Evolutionary conservation across 2,329 filamentous ascomycete genomes (phyloP).

Genomic region (Xylaria polymorpha): DNA sequence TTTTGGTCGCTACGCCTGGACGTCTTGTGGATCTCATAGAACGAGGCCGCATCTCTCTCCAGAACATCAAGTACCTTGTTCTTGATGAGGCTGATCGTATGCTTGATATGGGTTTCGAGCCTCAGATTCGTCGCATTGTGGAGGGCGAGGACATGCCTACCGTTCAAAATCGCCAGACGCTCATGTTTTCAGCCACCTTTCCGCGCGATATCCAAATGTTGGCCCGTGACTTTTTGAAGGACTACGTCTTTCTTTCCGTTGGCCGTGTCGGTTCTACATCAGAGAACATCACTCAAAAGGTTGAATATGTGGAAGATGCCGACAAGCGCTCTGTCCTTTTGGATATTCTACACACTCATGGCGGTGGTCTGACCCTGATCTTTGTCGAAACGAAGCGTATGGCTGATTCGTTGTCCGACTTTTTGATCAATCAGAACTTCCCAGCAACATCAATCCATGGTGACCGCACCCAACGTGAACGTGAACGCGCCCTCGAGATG

Average conservation of each 20-base stretch:
- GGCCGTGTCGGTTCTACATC: slow-evolving; percentile 98
- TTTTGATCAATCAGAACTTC: slow-evolving; percentile 98
- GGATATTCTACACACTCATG: slow-evolving; percentile 96
- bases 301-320: slow-evolving; percentile 95
- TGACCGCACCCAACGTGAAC: slow-evolving; percentile 97
- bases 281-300: slow-evolving; percentile 99
- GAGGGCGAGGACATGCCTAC: slow-evolving; percentile 97
- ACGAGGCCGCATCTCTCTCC: slow-evolving; percentile 95
- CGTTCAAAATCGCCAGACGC: slow-evolving; percentile 87
- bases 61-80: slow-evolving; percentile 99
- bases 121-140: slow-evolving; percentile 98
- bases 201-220: slow-evolving; percentile 99
- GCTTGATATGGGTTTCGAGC: slow-evolving; percentile 99
- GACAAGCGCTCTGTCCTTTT: slow-evolving; percentile 98
- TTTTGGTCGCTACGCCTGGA: slow-evolving; percentile 95
- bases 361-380: slow-evolving; percentile 88
- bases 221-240: slow-evolving; percentile 97
- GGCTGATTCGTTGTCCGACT: slow-evolving; percentile 97
- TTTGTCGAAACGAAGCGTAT: slow-evolving; percentile 99
- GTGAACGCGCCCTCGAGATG: slow-evolving; percentile 96
- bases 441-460: slow-evolving; percentile 98
- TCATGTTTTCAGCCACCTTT: slow-evolving; percentile 99
- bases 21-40: slow-evolving; percentile 98
- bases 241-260: slow-evolving; percentile 98
- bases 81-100: slow-evolving; percentile 99